These are phyloP conservation scores for Penicillium cinerascens DNA, from an alignment of 495 filamentous ascomycete species.

Conservation along the genomic window DNA sequence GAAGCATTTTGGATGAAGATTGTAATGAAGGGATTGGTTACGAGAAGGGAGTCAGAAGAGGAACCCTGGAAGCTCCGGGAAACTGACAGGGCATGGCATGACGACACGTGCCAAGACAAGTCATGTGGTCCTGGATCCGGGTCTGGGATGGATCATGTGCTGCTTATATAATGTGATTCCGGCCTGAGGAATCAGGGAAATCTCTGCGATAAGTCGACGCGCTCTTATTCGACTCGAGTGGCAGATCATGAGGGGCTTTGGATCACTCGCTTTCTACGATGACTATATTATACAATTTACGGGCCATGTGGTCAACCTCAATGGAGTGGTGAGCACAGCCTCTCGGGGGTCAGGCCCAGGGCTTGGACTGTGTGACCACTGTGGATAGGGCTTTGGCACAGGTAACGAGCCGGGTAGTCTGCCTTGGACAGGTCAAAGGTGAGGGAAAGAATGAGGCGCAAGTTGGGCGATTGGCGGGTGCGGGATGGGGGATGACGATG, in stretches of 20 bases:
- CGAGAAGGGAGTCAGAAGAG: neutral
- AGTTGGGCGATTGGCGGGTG: conserved; percentile 39
- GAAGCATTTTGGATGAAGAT: conserved; percentile 55
- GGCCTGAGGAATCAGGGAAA: conserved; percentile 6
- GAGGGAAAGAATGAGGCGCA: conserved; percentile 16
- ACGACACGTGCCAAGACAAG: conserved; percentile 23
- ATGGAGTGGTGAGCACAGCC: neutral
- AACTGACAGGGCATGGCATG: conserved; percentile 9
- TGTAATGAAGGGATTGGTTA: conserved; percentile 9
- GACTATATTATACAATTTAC: neutral
- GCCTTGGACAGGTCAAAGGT: conserved; percentile 1
- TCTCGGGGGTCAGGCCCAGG: neutral
- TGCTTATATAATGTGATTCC: conserved; percentile 12
- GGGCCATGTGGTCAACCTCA: neutral
- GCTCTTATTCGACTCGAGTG: conserved; percentile 25
- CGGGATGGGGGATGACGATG: conserved; percentile 43
- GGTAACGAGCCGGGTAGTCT: neutral
- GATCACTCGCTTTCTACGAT: neutral
- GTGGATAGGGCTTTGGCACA: conserved; percentile 7
- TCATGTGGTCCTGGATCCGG: conserved; percentile 18
- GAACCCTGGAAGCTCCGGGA: neutral
- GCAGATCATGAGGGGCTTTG: conserved; percentile 19
- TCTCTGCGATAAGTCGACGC: conserved; percentile 30
- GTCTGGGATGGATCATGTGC: conserved; percentile 10
- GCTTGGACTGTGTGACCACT: neutral